Conservation (phyloP, 495 filamentous ascomycete genomes). For the Neurospora sp. region DNA sequence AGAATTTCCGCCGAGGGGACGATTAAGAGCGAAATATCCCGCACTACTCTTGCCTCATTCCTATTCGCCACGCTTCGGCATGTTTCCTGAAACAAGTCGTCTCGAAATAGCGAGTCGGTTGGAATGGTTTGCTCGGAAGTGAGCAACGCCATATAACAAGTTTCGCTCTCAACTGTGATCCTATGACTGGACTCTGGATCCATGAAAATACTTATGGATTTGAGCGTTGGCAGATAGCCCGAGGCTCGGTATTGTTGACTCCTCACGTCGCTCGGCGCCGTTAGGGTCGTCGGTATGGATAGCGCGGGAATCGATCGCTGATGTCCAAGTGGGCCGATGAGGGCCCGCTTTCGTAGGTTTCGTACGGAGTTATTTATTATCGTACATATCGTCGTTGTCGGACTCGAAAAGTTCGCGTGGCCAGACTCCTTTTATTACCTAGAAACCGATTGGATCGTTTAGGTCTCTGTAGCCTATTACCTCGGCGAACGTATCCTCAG, state of each 20-base stretch:
- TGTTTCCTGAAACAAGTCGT: constrained; percentile 23
- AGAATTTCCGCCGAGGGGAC: constrained; percentile 20
- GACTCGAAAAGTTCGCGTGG: neutral
- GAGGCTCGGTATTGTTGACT: constrained; percentile 27
- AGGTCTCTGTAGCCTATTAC: neutral
- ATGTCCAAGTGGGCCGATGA: too few species aligned
- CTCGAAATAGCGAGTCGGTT: constrained; percentile 24
- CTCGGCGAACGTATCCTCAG: neutral
- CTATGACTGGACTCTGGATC: constrained; percentile 13
- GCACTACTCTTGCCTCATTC: constrained; percentile 27
- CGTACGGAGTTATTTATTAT: too few species aligned
- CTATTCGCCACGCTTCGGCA: constrained; percentile 21
- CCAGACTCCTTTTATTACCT: neutral
- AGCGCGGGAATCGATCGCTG: neutral
- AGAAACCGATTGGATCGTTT: neutral
- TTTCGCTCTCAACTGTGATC: constrained; percentile 20
- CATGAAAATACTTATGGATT: constrained; percentile 34
- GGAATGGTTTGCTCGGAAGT: constrained; percentile 19
- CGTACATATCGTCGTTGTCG: neutral
- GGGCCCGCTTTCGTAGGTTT: too few species aligned
- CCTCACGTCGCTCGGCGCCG: constrained; percentile 12
- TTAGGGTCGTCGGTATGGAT: neutral
- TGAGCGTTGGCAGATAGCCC: constrained; percentile 24
- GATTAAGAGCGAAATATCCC: constrained; percentile 8
- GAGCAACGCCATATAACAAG: constrained; percentile 21